Evolutionary conservation across 1,139 yeast genomes (phyloP).

Genomic region (Candida sanyaensis): DNA sequence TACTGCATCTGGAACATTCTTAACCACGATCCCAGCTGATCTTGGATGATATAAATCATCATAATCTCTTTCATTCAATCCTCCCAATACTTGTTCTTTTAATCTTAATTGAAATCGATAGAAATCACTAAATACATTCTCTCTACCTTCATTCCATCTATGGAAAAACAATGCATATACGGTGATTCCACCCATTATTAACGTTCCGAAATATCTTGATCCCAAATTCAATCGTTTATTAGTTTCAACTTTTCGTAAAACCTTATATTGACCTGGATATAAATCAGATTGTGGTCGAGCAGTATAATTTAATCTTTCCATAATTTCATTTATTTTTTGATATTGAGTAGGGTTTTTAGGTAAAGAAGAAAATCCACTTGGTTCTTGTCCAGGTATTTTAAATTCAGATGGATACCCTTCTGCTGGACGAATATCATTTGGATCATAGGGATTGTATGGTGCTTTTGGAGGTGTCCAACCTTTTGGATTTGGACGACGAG

Average conservation of each 20-base stretch:
- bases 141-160: slow-evolving; percentile 85
- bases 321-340: slow-evolving; percentile 68
- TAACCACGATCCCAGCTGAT: slow-evolving; percentile 34
- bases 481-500: slow-evolving; percentile 73
- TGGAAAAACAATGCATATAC: slow-evolving; percentile 69
- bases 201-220: slow-evolving; percentile 50
- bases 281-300: slow-evolving; percentile 75
- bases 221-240: slow-evolving; percentile 59
- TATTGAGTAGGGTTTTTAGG: slow-evolving; percentile 73
- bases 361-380: slow-evolving; percentile 57
- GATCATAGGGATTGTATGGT: slow-evolving; percentile 85
- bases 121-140: slow-evolving; percentile 70
- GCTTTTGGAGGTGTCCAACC: slow-evolving; percentile 86
- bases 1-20: slow-evolving; percentile 45
- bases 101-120: slow-evolving; percentile 60
- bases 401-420: slow-evolving; percentile 86
- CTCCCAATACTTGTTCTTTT: slow-evolving; percentile 50
- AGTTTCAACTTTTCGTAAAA: slow-evolving; percentile 61
- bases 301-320: slow-evolving; percentile 72
- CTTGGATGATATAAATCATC: slow-evolving; percentile 59
- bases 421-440: slow-evolving; percentile 73
- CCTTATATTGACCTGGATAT: slow-evolving; percentile 81
- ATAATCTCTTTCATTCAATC: slow-evolving; percentile 59
- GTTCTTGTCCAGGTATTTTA: slow-evolving; percentile 54
- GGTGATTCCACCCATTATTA: slow-evolving; percentile 47